Evolutionary conservation across 495 filamentous ascomycete genomes (phyloP).

Genomic region (Staphylotrichum tortipilum): DNA sequence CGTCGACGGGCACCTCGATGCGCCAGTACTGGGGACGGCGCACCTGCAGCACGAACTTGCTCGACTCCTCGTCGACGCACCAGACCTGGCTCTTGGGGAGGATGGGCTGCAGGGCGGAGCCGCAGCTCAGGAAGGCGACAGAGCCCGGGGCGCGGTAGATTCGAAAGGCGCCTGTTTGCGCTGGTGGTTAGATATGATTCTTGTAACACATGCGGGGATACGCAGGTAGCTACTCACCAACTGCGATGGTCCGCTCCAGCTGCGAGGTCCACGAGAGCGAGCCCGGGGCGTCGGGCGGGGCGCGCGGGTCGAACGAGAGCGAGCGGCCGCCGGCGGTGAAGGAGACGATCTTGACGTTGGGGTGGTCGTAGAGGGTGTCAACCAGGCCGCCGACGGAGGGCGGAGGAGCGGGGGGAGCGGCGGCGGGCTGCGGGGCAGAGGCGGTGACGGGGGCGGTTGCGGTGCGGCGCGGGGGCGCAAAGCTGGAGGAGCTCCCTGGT

Average conservation of each 20-base stretch:
- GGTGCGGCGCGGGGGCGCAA: constrained; percentile 32
- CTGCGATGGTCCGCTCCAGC: constrained; percentile 73
- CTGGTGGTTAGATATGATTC: constrained; percentile 2
- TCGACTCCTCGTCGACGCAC: constrained; percentile 76
- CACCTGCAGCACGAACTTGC: constrained; percentile 74
- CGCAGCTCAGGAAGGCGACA: constrained; percentile 78
- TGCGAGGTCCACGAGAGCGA: constrained; percentile 66
- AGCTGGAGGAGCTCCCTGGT: constrained; percentile 17
- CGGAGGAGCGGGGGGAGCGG: constrained; percentile 20
- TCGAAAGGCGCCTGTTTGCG: constrained; percentile 55
- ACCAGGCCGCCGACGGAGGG: constrained; percentile 40
- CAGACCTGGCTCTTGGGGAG: constrained; percentile 82
- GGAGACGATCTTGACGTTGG: constrained; percentile 55
- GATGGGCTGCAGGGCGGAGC: constrained; percentile 69
- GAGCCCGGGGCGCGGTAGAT: constrained; percentile 75
- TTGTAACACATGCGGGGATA: too few species aligned
- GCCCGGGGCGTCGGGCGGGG: constrained; percentile 35
- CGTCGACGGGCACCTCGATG: constrained; percentile 66
- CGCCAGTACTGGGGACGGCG: constrained; percentile 75
- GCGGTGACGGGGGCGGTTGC: constrained; percentile 29
- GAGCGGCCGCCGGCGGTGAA: constrained; percentile 48
- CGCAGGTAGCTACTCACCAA: too few species aligned
- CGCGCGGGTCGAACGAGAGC: constrained; percentile 22
- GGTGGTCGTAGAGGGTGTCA: constrained; percentile 63
- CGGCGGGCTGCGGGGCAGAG: constrained; percentile 14